A percentile compares a stretch with the other conserved stretches of the same genome.
These are phyloP conservation scores for Gliomastix tumulicola DNA, from an alignment of 2,329 filamentous ascomycete genomes.

Conservation along the genomic window DNA sequence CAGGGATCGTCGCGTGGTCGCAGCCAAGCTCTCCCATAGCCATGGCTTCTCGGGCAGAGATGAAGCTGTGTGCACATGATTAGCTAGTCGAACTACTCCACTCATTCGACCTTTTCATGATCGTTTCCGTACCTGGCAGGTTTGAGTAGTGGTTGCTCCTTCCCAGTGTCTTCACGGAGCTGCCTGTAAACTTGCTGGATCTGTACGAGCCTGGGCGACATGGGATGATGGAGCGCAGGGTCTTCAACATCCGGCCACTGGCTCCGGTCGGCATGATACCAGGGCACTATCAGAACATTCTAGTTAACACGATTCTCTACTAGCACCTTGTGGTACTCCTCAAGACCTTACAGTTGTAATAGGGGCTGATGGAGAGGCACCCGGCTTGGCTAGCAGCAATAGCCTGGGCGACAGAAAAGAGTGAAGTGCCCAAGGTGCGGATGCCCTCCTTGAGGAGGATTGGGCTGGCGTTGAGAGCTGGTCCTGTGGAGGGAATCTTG, in stretches of 20 bases:
- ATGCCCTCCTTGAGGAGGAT: conserved; percentile 35
- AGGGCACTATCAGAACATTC: too few species aligned
- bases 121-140: conserved; percentile 36
- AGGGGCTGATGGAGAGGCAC: conserved; percentile 40
- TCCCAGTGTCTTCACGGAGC: conserved; percentile 37
- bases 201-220: conserved; percentile 37
- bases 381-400: conserved; percentile 40
- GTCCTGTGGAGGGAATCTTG: conserved; percentile 42
- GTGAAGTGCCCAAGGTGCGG: conserved; percentile 36
- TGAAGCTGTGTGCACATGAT: too few species aligned
- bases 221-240: conserved; percentile 37
- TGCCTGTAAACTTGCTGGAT: conserved; percentile 39
- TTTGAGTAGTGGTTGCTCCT: conserved; percentile 38
- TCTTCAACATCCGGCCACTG: conserved; percentile 40
- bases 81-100: too few species aligned
- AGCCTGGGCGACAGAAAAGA: conserved; percentile 39
- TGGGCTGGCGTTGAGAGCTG: conserved; percentile 35
- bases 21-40: conserved; percentile 37
- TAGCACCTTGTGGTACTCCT: too few species aligned
- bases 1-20: conserved; percentile 35
- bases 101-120: too few species aligned
- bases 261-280: conserved; percentile 29
- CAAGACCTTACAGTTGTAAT: too few species aligned
- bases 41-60: conserved; percentile 34
- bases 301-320: too few species aligned